These are phyloP conservation scores for Sisymbrium altissimum DNA, from an alignment of 345 rosid genomes.

Conservation along the genomic window DNA sequence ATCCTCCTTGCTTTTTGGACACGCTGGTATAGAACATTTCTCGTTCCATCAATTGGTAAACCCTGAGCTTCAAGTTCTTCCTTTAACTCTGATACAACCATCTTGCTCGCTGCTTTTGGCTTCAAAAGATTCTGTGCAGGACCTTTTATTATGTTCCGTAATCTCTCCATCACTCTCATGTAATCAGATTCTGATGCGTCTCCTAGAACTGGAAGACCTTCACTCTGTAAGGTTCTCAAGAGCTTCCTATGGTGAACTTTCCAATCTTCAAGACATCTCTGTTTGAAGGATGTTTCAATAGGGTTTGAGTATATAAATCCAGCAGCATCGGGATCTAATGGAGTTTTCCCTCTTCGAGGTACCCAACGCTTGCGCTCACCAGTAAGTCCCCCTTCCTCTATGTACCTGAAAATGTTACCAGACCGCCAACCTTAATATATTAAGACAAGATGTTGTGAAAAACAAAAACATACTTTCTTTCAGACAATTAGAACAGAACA, in stretches of 20 bases:
- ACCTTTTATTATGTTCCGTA: constrained; percentile 72
- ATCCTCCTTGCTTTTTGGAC: constrained; percentile 98
- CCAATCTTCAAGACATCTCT: constrained; percentile 84
- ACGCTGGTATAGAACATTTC: constrained; percentile 97
- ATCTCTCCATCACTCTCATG: constrained; percentile 66
- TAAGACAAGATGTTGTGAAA: not conserved
- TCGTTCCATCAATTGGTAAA: constrained; percentile 92
- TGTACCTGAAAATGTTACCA: constrained; percentile 51
- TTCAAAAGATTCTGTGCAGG: constrained; percentile 75
- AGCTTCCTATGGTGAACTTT: constrained; percentile 69
- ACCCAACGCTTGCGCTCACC: constrained; percentile 99
- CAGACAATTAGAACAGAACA: constrained; percentile 11
- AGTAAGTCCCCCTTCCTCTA: constrained; percentile 92
- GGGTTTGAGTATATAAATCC: constrained; percentile 90
- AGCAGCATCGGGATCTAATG: constrained; percentile 86
- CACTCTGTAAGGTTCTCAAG: constrained; percentile 62
- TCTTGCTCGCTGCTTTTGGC: constrained; percentile 99
- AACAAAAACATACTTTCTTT: not conserved
- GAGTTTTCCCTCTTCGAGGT: constrained; percentile 90
- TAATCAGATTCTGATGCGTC: constrained; percentile 81
- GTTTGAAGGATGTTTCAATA: constrained; percentile 87
- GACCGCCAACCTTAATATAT: constrained; percentile 7
- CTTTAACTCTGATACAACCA: constrained; percentile 85
- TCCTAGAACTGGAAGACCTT: constrained; percentile 74
- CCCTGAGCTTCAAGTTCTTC: constrained; percentile 98